Evolutionary conservation across 192 early-diverging fungal genomes (phyloP), one percentile per base, ranked within the genome.

Genomic region (Coemansia sp.): DNA sequence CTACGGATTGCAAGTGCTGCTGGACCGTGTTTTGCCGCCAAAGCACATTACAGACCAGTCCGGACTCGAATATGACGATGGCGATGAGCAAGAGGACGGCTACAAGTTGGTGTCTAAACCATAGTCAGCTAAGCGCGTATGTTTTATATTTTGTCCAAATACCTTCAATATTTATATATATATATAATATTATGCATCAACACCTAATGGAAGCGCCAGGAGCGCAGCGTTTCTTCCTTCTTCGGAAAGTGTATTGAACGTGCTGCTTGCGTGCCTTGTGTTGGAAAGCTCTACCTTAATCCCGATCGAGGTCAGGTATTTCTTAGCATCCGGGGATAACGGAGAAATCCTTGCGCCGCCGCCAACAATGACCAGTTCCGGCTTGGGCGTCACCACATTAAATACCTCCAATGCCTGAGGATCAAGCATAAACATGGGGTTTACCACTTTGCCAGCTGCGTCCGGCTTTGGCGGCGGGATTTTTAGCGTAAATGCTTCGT

Each of bases 331-430:
- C 5, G 14, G 12, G 3, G 77, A 71, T n/a, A 85, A 36, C 8
- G 35, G 71, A 14, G 65, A 70, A 8, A 77, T 66, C 33, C 48
- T 51, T 0, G 76, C 68, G 2, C 83, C 83, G 43, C 76, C 74
- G 51, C 83, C 83, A 20, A 85, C 83, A 7, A 85, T 68, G 8
- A 85, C 28, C 45, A 85, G 53, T 54, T 85, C 83, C 17, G 83
- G 83, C 66, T 74, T 76, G 4, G 83, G 83, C 52, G 61, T 60
- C 4, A 79, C 77, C 14, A 74, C 59, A 55, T 72, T 37, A 6
- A 85, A 69, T 33, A 85, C 45, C 14, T 52, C 48, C 38, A 79
- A 51, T 1, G 74, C 77, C 15, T 74, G 39, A 2, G 68, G 62
- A 20, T 68, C 66, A 15, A 83, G 66, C 37, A 75, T 43, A 2